Percentiles rank a stretch among this genome's conserved stretches.
Evolutionary conservation across 75 land plant species (phyloP).

Genomic region (Pinus tabuliformis): DNA sequence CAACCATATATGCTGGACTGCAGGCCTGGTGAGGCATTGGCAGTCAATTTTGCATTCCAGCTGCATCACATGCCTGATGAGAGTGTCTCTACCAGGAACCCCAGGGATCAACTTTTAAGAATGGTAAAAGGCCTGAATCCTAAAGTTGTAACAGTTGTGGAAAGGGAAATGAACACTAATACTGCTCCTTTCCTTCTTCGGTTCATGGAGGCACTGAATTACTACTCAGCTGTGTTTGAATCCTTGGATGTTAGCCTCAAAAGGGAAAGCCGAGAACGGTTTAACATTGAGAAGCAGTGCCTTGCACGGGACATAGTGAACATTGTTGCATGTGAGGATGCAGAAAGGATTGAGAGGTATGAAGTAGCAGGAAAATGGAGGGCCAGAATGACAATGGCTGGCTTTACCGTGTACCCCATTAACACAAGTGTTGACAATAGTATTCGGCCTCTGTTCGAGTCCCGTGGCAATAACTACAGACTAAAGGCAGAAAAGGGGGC

Average conservation of each 20-base stretch:
- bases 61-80: slow-evolving; percentile 43
- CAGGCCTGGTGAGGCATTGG: slow-evolving; percentile 32
- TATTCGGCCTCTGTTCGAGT: slow-evolving; percentile 16
- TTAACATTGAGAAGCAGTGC: slow-evolving; percentile 32
- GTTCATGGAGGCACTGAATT: slow-evolving; percentile 26
- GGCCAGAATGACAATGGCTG: slow-evolving; percentile 32
- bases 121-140: slow-evolving; percentile 28
- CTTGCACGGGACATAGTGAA: slow-evolving; percentile 35
- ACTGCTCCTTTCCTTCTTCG: slow-evolving; percentile 26
- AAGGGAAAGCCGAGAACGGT: slow-evolving; percentile 11
- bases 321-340: slow-evolving; percentile 30
- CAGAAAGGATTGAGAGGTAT: slow-evolving; percentile 28
- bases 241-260: slow-evolving; percentile 25
- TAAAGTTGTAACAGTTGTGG: slow-evolving; percentile 30
- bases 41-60: slow-evolving; percentile 27
- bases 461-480: slow-evolving; percentile 13
- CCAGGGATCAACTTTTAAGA: slow-evolving; percentile 19
- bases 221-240: slow-evolving; percentile 28
- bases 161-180: slow-evolving; percentile 29
- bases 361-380: slow-evolving; percentile 31
- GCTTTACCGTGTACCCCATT: slow-evolving; percentile 23
- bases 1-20: slow-evolving; percentile 18
- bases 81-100: slow-evolving; percentile 30
- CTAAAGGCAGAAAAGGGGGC: slow-evolving; percentile 24
- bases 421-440: slow-evolving; percentile 15